Evolutionary conservation across 1,284 basidiomycete genomes (phyloP).

Genomic region (Malassezia yamatoensis): DNA sequence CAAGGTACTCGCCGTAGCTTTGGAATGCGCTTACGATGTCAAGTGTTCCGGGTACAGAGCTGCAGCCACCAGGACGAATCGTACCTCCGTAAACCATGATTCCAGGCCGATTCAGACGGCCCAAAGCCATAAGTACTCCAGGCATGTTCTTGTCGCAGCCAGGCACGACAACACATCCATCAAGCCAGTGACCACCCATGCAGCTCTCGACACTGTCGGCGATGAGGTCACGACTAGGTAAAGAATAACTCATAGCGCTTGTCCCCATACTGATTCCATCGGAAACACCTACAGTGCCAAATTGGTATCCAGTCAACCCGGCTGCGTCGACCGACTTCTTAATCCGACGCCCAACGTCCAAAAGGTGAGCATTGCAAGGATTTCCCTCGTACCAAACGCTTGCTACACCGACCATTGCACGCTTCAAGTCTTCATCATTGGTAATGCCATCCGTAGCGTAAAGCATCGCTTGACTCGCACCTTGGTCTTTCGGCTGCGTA

Average conservation of each 20-base stretch:
- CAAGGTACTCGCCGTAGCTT: slow-evolving; percentile 45
- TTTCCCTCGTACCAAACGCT: slow-evolving; percentile 47
- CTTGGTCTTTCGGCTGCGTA: slow-evolving; percentile 46
- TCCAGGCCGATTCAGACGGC: slow-evolving; percentile 44
- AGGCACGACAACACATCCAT: slow-evolving; percentile 42
- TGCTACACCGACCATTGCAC: slow-evolving; percentile 46
- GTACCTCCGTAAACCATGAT: slow-evolving; percentile 48
- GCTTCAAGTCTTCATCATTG: slow-evolving; percentile 37
- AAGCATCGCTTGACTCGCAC: slow-evolving; percentile 46
- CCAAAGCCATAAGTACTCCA: slow-evolving; percentile 46
- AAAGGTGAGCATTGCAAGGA: slow-evolving; percentile 46
- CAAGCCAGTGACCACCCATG: slow-evolving; percentile 46
- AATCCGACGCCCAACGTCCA: slow-evolving; percentile 38
- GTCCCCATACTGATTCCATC: slow-evolving; percentile 48
- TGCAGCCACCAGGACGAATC: slow-evolving; percentile 42
- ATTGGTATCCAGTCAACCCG: slow-evolving; percentile 46
- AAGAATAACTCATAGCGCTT: slow-evolving; percentile 44
- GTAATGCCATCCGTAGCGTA: slow-evolving; percentile 45
- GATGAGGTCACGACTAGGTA: slow-evolving; percentile 43
- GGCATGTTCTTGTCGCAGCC: slow-evolving; percentile 49
- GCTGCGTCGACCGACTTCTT: slow-evolving; percentile 35
- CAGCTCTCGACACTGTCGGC: slow-evolving; percentile 45
- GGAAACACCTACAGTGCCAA: slow-evolving; percentile 45
- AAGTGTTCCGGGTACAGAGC: slow-evolving; percentile 26
- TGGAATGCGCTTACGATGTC: slow-evolving; percentile 47